Evolutionary conservation across 2,329 filamentous ascomycete species (phyloP), one percentile per base, ranked within the genome.

Genomic region (Cladosporium sp.): DNA sequence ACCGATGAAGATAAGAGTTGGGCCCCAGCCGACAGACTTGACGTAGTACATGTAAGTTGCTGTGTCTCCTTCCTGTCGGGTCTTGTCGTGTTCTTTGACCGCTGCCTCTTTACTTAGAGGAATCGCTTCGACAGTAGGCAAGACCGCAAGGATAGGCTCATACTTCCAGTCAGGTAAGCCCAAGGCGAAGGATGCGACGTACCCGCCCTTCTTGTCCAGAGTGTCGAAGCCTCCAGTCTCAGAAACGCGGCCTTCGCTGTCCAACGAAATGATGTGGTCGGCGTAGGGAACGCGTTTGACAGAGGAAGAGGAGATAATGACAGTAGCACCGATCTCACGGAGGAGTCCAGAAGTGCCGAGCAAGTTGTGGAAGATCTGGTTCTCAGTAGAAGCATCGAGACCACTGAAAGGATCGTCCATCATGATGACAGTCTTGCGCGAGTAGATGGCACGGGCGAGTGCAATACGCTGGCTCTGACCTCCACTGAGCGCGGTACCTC

Each of bases 371-470:
- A 83, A 84, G 16, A 85, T 79, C 34, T 78, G 76, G 32, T 82
- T 80, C 64, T 83, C 82, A 0, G 83, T 84, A 18, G 79, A 76
- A 11, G 78, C 74, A 68, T 85, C 83, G 7, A 85, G 77, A 3
- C 82, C 82, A 65, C 80, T 83, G n/a, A 85, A 77, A 23, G 81
- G 79, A 67, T 85, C 83, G 67, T 85, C 83, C 14, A 85, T 76
- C 23, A 85, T 76, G 32, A 84, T 73, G 28, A 83, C 75, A 39
- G 80, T 77, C 58, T 78, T 79, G 53, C 80, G 78, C 23, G 83
- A 78, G 70, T 85, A 86, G 8, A 84, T 75, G 8, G 83, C 83
- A 64, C 84, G 76, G 16, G 84, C 84, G 23, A 85, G 78, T n/a
- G 82, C 46, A 23, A 68, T 58, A 26, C 83, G 79, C 67, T 84